phyloP scores from a whole-genome alignment of 768 basidiomycete genomes.

The Pleurotus salmoneostramineus region DNA sequence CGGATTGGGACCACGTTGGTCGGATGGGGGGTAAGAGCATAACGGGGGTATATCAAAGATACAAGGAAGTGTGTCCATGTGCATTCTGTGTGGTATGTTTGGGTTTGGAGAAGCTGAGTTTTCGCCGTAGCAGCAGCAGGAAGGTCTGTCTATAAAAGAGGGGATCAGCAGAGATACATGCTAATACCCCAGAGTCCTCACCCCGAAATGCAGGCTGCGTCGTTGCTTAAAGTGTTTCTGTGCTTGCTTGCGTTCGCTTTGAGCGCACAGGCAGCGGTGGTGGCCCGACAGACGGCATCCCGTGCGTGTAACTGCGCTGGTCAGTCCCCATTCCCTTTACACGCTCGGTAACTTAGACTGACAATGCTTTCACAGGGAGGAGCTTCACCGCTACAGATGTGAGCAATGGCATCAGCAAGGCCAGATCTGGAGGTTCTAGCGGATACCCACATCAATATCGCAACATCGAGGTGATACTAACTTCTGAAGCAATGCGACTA shows the following conservation, averaged over 20 bases:
- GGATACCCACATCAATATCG: constrained; percentile 22
- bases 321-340: not conserved
- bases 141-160: not conserved
- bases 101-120: too few relatives aligned
- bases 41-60: too few relatives aligned
- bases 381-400: constrained; percentile 16
- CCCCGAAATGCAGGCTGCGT: not conserved
- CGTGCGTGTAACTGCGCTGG: constrained; percentile 20
- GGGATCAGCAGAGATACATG: not conserved
- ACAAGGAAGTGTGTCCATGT: too few relatives aligned
- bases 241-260: constrained; percentile 8
- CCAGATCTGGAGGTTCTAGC: constrained; percentile 19
- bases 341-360: not conserved
- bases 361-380: not conserved
- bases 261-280: constrained; percentile 12
- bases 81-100: too few relatives aligned
- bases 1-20: too few relatives aligned
- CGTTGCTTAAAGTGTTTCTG: not conserved
- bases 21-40: too few relatives aligned
- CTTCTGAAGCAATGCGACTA: not conserved
- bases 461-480: constrained; percentile 18
- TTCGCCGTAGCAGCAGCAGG: not conserved
- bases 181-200: not conserved
- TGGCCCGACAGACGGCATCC: constrained; percentile 14
- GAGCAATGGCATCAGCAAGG: constrained; percentile 15